Conservation (phyloP, 2,329 filamentous ascomycete species). For the Botrytis medusae region DNA sequence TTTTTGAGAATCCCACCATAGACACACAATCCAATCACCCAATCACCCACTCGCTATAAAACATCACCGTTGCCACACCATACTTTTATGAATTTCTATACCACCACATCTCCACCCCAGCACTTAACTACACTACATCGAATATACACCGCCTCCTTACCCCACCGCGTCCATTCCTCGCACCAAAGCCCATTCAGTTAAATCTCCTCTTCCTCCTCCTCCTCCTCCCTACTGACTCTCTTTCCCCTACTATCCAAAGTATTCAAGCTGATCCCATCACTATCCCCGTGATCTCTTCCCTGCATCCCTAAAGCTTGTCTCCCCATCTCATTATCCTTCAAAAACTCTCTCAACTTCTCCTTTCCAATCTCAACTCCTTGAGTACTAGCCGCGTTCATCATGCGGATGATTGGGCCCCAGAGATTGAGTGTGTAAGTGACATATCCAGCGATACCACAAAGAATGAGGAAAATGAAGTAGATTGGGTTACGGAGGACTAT, state of each 20-base stretch:
- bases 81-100: not conserved
- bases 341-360: constrained; percentile 83
- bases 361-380: constrained; percentile 92
- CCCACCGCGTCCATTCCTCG: no score
- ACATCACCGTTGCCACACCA: not conserved
- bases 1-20: not conserved
- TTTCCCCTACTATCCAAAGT: constrained; percentile 60
- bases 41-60: not conserved
- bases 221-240: constrained; percentile 51
- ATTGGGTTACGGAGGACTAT: constrained; percentile 88
- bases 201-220: constrained; percentile 54
- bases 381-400: constrained; percentile 82
- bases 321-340: constrained; percentile 83
- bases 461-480: constrained; percentile 84
- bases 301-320: constrained; percentile 80
- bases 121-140: not conserved
- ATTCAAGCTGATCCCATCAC: constrained; percentile 56
- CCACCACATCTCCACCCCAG: not conserved
- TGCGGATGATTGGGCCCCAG: constrained; percentile 92
- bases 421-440: constrained; percentile 92
- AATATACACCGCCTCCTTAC: not conserved
- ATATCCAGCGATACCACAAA: constrained; percentile 76
- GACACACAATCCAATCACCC: not conserved
- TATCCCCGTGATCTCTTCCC: constrained; percentile 41
- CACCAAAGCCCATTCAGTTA: constrained; percentile 16